Base-by-base conservation (phyloP, 2,329 filamentous ascomycete species). In the Colletotrichum cereale region DNA sequence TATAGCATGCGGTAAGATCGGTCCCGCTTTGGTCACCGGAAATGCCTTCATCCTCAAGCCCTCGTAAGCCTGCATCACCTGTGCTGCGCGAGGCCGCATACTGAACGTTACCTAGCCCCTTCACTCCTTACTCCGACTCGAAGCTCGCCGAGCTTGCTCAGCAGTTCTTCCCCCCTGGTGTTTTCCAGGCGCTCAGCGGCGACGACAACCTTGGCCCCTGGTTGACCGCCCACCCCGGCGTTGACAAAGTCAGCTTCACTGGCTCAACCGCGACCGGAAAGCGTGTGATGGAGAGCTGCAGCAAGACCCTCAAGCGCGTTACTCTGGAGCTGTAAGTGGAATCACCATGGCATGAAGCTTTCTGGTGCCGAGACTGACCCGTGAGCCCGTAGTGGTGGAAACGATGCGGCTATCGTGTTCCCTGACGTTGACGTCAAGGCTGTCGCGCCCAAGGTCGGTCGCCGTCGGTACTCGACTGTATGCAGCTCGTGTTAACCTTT, bases 181-280 rank as follows among this genome's bases (percentile, higher is more conserved):
- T 92, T n/a, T 77, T 92, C 11, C 89, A 91, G 76, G 87, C 82
- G 0, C 79, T 92, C 2, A 87, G 87, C 62, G 90, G 90, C 12
- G 88, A 88, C 64, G 89, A 91, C 75, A 82, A 84, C 61, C 85
- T 92, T 12, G 90, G 90, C 5, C 88, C 87, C 1, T 85, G 84
- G 84, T 78, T 92, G 62, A 90, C 88, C 0, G 78, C 77, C n/a
- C 89, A 92, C 75, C 87, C 88, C 0, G 87, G 84, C 26, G 85
- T 91, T 66, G 84, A 86, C 67, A 92, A 90, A 83, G 87, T 92
- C 77, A 85, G 83, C 74, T 92, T 92, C 79, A 92, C 90, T 0
- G 89, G 90, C 3, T 90, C 87, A 14, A 88, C 84, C 8, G 82
- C 83, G 0, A 90, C 88, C 0, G 90, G 90, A 12, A 91, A 90